These are phyloP conservation scores for Hebeloma cylindrosporum DNA, from an alignment of 768 basidiomycete genomes.

Conservation along the genomic window DNA sequence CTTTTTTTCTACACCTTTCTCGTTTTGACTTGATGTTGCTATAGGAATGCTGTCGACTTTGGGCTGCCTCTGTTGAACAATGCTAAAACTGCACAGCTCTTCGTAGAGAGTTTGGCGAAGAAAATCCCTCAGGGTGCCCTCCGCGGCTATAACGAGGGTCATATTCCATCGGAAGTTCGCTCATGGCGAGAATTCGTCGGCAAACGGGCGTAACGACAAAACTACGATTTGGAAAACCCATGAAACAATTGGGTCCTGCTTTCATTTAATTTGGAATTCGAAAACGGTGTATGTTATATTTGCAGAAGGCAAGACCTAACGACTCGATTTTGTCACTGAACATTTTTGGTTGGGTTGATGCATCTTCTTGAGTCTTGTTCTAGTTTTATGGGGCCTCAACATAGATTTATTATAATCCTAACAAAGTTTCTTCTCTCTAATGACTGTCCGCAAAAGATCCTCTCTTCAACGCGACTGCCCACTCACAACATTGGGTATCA, in stretches of 20 bases:
- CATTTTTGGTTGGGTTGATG: not conserved
- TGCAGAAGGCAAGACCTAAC: constrained; percentile 10
- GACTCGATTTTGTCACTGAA: not conserved
- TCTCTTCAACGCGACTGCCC: not conserved
- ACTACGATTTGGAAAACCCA: not conserved
- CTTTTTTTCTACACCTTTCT: not conserved
- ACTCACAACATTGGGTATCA: not conserved
- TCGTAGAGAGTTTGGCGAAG: constrained; percentile 83
- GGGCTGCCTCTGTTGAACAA: constrained; percentile 92
- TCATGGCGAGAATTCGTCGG: constrained; percentile 93
- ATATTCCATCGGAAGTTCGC: constrained; percentile 85
- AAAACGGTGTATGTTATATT: constrained; percentile 16
- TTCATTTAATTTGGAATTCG: constrained; percentile 14
- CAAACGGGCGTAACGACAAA: constrained; percentile 49
- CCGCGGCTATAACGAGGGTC: constrained; percentile 79
- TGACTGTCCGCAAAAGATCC: too few species aligned
- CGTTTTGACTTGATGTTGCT: constrained; percentile 4
- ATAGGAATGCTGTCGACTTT: constrained; percentile 92
- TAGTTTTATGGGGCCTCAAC: not conserved
- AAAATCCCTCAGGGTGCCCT: constrained; percentile 83
- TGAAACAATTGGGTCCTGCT: too few species aligned
- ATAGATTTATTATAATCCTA: too few species aligned
- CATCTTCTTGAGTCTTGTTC: not conserved
- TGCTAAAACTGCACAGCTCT: constrained; percentile 82
- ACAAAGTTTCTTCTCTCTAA: too few species aligned